Conservation (phyloP, 2,329 filamentous ascomycete species). For the Drechslerella coelobrocha region DNA sequence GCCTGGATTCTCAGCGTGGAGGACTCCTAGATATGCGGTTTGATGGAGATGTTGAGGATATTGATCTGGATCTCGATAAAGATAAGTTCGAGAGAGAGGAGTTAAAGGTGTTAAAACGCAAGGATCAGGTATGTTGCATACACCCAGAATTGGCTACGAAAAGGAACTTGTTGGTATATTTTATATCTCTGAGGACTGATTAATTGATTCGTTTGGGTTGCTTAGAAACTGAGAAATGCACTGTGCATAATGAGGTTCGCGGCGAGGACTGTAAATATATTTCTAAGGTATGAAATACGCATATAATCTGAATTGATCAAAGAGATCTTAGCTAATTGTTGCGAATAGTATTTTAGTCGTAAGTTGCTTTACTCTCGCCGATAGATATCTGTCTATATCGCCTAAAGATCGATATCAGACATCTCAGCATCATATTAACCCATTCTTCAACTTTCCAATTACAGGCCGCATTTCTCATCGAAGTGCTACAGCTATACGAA, state of each 20-base stretch:
- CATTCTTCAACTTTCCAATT: no score
- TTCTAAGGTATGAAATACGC: constrained; percentile 17
- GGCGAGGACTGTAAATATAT: constrained; percentile 21
- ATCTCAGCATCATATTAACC: no score
- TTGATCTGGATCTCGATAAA: constrained; percentile 46
- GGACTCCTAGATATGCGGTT: constrained; percentile 23
- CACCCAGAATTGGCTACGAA: background rate
- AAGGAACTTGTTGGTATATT: background rate
- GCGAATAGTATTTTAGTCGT: constrained; percentile 30
- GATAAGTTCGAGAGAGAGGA: constrained; percentile 40
- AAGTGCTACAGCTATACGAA: constrained; percentile 27
- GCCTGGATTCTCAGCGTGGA: constrained; percentile 31
- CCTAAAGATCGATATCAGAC: no score
- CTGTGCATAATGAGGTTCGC: constrained; percentile 24
- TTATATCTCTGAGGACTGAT: background rate
- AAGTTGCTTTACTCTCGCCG: background rate
- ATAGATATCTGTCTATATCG: no score
- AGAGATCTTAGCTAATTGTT: background rate
- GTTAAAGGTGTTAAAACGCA: constrained; percentile 23
- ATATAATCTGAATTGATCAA: background rate
- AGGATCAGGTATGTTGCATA: constrained; percentile 25
- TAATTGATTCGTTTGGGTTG: background rate
- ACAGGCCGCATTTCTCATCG: constrained; percentile 24
- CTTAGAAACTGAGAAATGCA: constrained; percentile 27
- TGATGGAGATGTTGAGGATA: constrained; percentile 22